phyloP scores from a whole-genome alignment of 176 grass and related monocot species.

The Hsuehochloa calcarea region DNA sequence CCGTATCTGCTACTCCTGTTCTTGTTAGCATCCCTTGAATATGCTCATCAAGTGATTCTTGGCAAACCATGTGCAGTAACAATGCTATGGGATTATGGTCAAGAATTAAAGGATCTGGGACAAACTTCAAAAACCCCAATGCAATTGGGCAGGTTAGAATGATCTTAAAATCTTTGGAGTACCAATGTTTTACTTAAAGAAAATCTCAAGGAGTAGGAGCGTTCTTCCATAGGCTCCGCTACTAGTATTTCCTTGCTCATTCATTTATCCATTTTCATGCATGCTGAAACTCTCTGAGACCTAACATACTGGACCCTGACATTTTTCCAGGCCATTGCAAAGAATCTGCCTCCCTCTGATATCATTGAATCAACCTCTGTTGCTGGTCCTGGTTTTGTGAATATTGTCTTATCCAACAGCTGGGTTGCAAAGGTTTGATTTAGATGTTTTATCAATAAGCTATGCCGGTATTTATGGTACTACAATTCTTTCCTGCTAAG shows the following conservation, averaged over 20 bases:
- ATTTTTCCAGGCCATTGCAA: slow-evolving; percentile 68
- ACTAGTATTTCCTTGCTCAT: slow-evolving; percentile 4
- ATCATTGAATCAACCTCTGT: slow-evolving; percentile 89
- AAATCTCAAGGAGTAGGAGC: neutral
- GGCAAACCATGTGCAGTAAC: slow-evolving; percentile 56
- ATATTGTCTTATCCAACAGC: slow-evolving; percentile 72
- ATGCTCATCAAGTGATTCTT: slow-evolving; percentile 2
- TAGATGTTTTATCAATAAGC: slow-evolving; percentile 17
- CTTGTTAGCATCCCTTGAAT: neutral
- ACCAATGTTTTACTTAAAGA: neutral
- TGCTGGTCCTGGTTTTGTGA: slow-evolving; percentile 97
- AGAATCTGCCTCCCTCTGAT: slow-evolving; percentile 75
- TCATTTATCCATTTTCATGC: slow-evolving; percentile 4
- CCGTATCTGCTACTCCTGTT: neutral
- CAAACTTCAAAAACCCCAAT: slow-evolving; percentile 85
- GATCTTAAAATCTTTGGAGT: neutral
- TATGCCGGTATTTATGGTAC: neutral
- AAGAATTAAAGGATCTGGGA: slow-evolving; percentile 77
- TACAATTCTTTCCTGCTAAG: slow-evolving; percentile 12
- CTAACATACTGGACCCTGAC: neutral
- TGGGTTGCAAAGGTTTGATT: slow-evolving; percentile 81
- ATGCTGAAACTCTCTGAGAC: slow-evolving; percentile 1
- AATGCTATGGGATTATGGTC: slow-evolving; percentile 98
- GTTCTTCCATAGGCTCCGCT: neutral
- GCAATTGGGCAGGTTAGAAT: slow-evolving; percentile 75